Evolutionary conservation across 495 filamentous ascomycete genomes (phyloP).

Genomic region (Aspergillus haitiensis): DNA sequence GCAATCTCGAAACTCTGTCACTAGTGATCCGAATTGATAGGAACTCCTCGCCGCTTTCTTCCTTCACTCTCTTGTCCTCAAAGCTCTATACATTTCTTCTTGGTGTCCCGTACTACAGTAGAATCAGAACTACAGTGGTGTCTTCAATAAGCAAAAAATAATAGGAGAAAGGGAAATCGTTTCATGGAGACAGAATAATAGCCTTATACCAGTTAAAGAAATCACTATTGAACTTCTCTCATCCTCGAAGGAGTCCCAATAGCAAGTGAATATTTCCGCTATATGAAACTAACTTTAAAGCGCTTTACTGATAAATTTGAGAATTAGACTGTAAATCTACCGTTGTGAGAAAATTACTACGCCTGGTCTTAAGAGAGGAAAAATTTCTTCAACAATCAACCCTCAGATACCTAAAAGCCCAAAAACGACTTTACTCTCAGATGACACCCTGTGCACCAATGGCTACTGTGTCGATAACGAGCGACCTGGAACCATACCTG

Average conservation of each 20-base stretch:
- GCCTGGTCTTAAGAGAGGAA: slow-evolving; percentile 1
- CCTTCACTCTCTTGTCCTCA: no score
- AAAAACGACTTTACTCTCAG: not conserved
- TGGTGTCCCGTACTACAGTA: no score
- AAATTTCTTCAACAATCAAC: not conserved
- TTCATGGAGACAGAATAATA: not conserved
- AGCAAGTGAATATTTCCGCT: slow-evolving; percentile 9
- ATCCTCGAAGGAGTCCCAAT: not conserved
- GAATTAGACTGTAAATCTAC: slow-evolving; percentile 8
- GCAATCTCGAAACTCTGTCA: no score
- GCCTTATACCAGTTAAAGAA: not conserved
- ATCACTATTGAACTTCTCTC: not conserved
- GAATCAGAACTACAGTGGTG: no score
- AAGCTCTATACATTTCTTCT: no score
- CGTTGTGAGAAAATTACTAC: slow-evolving; percentile 2
- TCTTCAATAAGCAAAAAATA: no score
- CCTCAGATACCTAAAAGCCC: not conserved
- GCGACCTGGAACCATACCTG: slow-evolving; percentile 35
- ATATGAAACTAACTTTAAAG: not conserved
- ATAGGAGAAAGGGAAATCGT: no score
- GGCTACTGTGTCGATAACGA: slow-evolving; percentile 35
- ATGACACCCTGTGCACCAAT: slow-evolving; percentile 17
- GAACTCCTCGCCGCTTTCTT: no score
- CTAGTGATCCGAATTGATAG: no score
- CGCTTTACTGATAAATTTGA: slow-evolving; percentile 9